Evolutionary conservation across 257 asterid genomes (phyloP).

Genomic region (Plantago ovata): DNA sequence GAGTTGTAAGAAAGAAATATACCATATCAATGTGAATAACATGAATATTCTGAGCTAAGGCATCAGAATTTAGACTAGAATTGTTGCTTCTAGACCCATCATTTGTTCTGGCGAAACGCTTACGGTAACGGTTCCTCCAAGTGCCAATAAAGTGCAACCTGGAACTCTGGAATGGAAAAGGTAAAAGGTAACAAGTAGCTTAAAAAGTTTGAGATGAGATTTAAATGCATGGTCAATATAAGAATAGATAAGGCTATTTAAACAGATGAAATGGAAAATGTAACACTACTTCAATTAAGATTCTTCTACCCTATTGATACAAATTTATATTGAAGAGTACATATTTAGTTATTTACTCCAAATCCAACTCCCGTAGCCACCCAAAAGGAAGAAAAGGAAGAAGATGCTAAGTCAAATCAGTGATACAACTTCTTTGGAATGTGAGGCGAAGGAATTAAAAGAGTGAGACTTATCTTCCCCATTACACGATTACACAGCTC

Average conservation of each 20-base stretch:
- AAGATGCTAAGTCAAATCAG: too few species aligned
- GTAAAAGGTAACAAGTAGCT: slow-evolving; percentile 15
- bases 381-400: too few species aligned
- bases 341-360: neutral
- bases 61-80: slow-evolving; percentile 29
- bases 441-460: too few species aligned
- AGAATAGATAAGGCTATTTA: neutral
- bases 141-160: slow-evolving; percentile 98
- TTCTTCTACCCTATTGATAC: neutral
- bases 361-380: neutral
- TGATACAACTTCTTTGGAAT: too few species aligned
- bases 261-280: neutral
- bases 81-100: slow-evolving; percentile 34
- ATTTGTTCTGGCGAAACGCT: slow-evolving; percentile 54
- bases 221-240: slow-evolving; percentile 1
- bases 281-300: neutral
- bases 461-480: too few species aligned
- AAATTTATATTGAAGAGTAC: neutral
- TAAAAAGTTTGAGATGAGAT: neutral
- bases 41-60: slow-evolving; percentile 38
- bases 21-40: slow-evolving; percentile 91
- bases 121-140: slow-evolving; percentile 93
- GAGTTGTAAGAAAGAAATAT: slow-evolving; percentile 19
- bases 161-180: slow-evolving; percentile 72
- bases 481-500: neutral